Percentiles rank a stretch among this genome's conserved stretches.
Conservation (phyloP, 495 filamentous ascomycete species). For the Glarea lozoyensis region DNA sequence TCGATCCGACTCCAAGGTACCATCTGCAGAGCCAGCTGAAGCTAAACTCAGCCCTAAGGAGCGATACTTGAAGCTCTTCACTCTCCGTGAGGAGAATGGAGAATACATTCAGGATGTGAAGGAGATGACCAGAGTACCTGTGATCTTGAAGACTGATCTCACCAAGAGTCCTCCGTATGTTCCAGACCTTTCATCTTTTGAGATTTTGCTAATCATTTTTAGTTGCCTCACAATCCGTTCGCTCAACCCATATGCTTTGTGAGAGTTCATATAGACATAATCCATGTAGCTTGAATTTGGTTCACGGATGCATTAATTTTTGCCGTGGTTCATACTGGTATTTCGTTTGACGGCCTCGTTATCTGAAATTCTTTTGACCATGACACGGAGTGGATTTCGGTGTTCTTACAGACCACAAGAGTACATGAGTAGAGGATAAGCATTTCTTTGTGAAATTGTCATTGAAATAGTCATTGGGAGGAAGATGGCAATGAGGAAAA, state of each 20-base stretch:
- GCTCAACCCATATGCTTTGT: constrained; percentile 92
- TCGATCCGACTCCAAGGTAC: constrained; percentile 86
- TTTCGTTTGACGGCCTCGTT: no score
- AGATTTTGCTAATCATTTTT: constrained; percentile 8
- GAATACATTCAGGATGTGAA: constrained; percentile 97
- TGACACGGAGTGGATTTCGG: no score
- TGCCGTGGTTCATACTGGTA: no score
- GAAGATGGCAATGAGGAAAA: not conserved
- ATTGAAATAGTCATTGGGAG: not conserved
- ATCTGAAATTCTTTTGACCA: no score
- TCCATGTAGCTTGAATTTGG: no score
- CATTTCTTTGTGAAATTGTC: constrained; percentile 7
- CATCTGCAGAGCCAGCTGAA: constrained; percentile 61
- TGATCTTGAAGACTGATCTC: constrained; percentile 96
- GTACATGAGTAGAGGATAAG: constrained; percentile 5
- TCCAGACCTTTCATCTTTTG: constrained; percentile 4
- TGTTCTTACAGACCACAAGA: not conserved
- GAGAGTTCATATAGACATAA: constrained; percentile 13
- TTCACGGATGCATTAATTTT: no score
- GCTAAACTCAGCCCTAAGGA: constrained; percentile 84
- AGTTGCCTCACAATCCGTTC: constrained; percentile 97
- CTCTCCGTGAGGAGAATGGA: constrained; percentile 82
- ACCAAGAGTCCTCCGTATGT: constrained; percentile 98
- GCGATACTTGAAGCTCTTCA: constrained; percentile 87
- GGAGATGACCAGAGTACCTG: constrained; percentile 93